Conservation (phyloP, 345 rosid genomes). For the Mallotus nudiflorus region DNA sequence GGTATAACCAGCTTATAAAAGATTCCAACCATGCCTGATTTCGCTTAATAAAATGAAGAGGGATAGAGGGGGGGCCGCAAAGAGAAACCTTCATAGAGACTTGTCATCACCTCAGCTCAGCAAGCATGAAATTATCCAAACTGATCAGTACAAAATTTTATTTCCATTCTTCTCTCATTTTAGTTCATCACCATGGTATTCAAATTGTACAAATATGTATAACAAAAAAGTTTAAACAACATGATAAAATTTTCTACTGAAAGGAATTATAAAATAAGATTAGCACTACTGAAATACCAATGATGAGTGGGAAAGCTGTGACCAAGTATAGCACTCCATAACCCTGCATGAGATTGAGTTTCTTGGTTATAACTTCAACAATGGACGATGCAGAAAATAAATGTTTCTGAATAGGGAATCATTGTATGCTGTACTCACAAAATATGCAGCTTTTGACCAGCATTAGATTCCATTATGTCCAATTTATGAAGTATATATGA, state of each 20-base stretch:
- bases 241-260: no score
- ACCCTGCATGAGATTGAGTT: conserved; percentile 60
- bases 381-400: not conserved
- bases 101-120: not conserved
- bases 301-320: conserved; percentile 85
- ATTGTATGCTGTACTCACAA: not conserved
- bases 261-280: conserved; percentile 90
- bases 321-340: conserved; percentile 92
- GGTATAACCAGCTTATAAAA: no score
- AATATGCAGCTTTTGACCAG: not conserved
- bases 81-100: not conserved
- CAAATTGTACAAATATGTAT: not conserved
- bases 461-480: not conserved
- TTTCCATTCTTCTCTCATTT: not conserved
- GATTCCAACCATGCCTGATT: no score
- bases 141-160: not conserved
- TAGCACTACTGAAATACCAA: conserved; percentile 80
- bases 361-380: conserved; percentile 16
- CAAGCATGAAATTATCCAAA: not conserved
- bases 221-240: not conserved
- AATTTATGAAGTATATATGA: not conserved
- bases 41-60: no score
- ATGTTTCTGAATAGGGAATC: not conserved
- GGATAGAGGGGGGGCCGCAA: no score
- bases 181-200: not conserved